Conservation (phyloP, 352 stramenopile genomes). For the Phytophthora crassamura region DNA sequence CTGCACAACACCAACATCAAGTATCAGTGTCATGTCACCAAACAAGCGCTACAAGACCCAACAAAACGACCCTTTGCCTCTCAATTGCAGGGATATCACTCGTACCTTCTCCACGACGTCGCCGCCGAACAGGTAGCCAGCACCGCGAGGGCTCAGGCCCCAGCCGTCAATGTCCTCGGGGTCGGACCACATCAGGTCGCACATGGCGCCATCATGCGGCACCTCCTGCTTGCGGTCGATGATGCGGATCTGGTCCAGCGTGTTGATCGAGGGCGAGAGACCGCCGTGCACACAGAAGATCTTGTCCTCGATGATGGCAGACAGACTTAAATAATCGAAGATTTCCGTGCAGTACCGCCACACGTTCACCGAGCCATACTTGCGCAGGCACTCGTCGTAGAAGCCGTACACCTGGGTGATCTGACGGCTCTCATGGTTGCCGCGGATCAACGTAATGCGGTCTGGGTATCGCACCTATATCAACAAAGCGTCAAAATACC, state of each 20-base stretch:
- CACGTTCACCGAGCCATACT: constrained; percentile 99
- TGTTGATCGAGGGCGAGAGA: constrained; percentile 94
- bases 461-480: constrained; percentile 96
- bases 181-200: constrained; percentile 96
- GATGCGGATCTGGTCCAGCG: constrained; percentile 91
- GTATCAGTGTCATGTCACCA: constrained; percentile 1
- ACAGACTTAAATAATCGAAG: constrained; percentile 99
- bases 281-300: constrained; percentile 99
- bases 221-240: constrained; percentile 99
- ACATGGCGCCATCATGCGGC: constrained; percentile 99
- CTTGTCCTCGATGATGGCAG: constrained; percentile 99
- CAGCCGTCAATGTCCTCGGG: constrained; percentile 98
- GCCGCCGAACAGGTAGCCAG: constrained; percentile 98
- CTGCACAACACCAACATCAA: constrained; percentile 33
- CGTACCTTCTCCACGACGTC: constrained; percentile 96
- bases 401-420: constrained; percentile 99
- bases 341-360: constrained; percentile 99
- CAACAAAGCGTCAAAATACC: constrained; percentile 10
- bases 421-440: constrained; percentile 99
- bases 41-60: too few species aligned
- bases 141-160: constrained; percentile 96
- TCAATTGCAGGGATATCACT: neutral
- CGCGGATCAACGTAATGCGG: constrained; percentile 98
- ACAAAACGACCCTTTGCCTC: neutral
- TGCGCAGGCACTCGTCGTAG: constrained; percentile 98